Evolutionary conservation across 164 flowering plant genomes (phyloP), one percentile per base, ranked within the genome.

Genomic region (Dillenia turbinata): DNA sequence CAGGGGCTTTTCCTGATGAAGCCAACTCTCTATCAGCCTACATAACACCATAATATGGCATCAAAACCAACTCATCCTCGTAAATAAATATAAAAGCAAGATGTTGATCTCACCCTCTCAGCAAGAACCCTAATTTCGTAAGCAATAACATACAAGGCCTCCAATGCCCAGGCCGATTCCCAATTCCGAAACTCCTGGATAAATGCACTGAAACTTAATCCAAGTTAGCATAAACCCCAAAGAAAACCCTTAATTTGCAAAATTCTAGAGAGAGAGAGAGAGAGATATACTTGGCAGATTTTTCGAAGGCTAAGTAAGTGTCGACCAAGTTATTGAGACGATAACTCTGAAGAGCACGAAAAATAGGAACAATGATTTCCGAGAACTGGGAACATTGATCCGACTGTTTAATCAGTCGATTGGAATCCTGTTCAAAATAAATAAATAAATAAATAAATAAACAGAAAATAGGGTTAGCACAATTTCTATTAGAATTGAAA

Each of bases 151-250:
- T 81, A 83, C 44, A 92, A 49, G 5, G 97, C 84, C 59, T 92
- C 96, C 85, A 90, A 74, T 10, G 97, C 99, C 99, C 99, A 95
- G 0, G 89, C 92, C 0, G 98, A 84, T 53, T 95, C 99, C 98
- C 98, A 95, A 62, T 85, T 87, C 56, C 99, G 79, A 63, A 95
- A 92, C 68, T 95, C 98, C 84, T 83, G 99, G 60, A 88, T 71
- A 71, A 95, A 92, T 19, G 90, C 96, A 80, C 99, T 95, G 83
- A 2, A 73, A 55, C 15, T 48, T 60, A 64, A 63, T 15, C 58
- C 22, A 19, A 72, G 58, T 57, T 65, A 59, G 17, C 54, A 47
- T 8, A 50, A 52, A 44, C 6, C 54, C 44, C 47, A 51, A 47
- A 47, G 9, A 15, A 64, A 33, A 57, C 4, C 12, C 44, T 9